A percentile compares a stretch with the other conserved stretches of the same genome.
Conservation (phyloP, 306 rosid species). For the Benincasa hispida region DNA sequence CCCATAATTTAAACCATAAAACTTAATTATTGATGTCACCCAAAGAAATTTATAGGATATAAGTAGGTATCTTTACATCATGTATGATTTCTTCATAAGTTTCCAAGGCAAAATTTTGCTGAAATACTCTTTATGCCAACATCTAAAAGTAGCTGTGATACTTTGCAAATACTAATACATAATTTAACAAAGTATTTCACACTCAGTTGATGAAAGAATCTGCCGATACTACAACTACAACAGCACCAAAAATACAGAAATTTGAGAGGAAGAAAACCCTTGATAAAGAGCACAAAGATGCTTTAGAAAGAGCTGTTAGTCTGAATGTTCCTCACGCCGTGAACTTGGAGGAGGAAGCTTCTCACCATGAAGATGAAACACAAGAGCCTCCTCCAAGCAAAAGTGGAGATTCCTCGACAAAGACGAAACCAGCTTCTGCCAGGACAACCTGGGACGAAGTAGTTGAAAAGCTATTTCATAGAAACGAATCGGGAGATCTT, state of each 20-base stretch:
- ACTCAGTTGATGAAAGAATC: conserved; percentile 32
- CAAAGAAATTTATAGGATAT: neutral
- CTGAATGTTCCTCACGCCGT: conserved; percentile 55
- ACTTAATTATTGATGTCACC: neutral
- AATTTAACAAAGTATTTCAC: neutral
- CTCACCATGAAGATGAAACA: conserved; percentile 5
- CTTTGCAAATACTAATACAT: neutral
- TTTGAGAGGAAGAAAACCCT: conserved; percentile 39
- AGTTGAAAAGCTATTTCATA: conserved; percentile 49
- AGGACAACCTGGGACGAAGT: conserved; percentile 60
- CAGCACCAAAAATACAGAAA: conserved; percentile 30
- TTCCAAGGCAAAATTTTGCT: neutral
- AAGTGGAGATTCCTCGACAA: conserved; percentile 5
- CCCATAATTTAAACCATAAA: neutral
- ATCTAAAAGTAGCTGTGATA: neutral
- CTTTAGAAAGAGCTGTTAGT: conserved; percentile 59
- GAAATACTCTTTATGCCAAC: neutral
- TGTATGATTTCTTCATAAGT: neutral
- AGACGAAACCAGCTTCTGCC: conserved; percentile 23
- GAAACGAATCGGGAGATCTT: conserved; percentile 19
- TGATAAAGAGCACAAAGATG: conserved; percentile 55
- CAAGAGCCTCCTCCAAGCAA: conserved; percentile 21
- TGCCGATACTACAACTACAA: conserved; percentile 22
- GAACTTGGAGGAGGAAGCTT: conserved; percentile 19
- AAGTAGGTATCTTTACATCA: neutral